phyloP scores from a whole-genome alignment of 306 rosid species.

The Pyrus communis region DNA sequence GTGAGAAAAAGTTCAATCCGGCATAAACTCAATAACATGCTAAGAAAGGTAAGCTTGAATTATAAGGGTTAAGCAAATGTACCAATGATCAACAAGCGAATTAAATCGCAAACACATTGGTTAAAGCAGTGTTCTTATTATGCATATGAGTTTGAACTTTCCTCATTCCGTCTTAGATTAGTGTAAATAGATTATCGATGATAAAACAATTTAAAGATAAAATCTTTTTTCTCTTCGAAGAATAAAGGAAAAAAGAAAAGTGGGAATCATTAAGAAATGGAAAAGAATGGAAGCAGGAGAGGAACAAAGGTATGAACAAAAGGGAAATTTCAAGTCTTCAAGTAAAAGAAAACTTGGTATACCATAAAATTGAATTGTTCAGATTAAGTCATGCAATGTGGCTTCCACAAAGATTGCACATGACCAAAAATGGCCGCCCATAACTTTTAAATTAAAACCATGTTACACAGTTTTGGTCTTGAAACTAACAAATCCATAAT shows the following conservation, averaged over 20 bases:
- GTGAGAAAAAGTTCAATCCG: neutral
- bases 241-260: neutral
- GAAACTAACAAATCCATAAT: conserved; percentile 19
- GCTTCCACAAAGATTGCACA: neutral
- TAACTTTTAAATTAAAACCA: conserved; percentile 5
- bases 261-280: neutral
- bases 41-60: neutral
- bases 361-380: neutral
- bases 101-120: neutral
- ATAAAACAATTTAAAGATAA: no score
- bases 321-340: neutral
- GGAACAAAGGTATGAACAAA: neutral
- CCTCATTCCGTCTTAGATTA: no score
- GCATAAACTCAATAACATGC: neutral
- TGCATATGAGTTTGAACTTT: no score
- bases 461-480: conserved; percentile 6
- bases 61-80: neutral
- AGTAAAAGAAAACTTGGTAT: neutral
- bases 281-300: neutral
- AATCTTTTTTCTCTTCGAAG: no score
- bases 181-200: neutral
- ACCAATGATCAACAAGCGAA: neutral
- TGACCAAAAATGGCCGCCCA: conserved; percentile 8
- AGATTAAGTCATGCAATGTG: neutral
- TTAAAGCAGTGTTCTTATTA: no score